Evolutionary conservation across 208 protist genomes (phyloP).

Genomic region (Leishmania gerbilli): DNA sequence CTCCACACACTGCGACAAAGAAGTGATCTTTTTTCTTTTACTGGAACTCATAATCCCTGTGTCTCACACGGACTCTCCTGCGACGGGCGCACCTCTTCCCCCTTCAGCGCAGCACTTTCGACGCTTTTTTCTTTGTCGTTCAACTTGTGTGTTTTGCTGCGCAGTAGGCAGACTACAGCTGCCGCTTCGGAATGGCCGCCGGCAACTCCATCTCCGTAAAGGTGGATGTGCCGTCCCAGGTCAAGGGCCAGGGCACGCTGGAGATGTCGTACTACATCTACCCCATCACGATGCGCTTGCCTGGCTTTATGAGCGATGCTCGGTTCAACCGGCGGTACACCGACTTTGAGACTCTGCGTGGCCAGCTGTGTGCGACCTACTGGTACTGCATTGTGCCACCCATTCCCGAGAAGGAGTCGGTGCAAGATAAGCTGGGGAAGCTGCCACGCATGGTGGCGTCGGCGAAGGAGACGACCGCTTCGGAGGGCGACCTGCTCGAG

Average conservation of each 20-base stretch:
- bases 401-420: slow-evolving; percentile 87
- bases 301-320: slow-evolving; percentile 32
- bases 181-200: slow-evolving; percentile 15
- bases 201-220: slow-evolving; percentile 31
- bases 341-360: slow-evolving; percentile 87
- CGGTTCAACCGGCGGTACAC: slow-evolving; percentile 77
- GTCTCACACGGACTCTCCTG: background rate
- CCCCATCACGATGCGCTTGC: slow-evolving; percentile 55
- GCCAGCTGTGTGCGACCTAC: slow-evolving; percentile 58
- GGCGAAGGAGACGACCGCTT: slow-evolving; percentile 29
- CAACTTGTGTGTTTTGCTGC: background rate
- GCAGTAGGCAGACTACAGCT: background rate
- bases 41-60: background rate
- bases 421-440: slow-evolving; percentile 69
- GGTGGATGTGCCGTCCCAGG: slow-evolving; percentile 40
- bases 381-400: slow-evolving; percentile 88
- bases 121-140: background rate
- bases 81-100: background rate
- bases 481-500: slow-evolving; percentile 47
- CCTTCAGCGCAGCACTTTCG: background rate
- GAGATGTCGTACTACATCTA: slow-evolving; percentile 86
- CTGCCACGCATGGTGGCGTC: slow-evolving; percentile 28
- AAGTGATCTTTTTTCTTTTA: background rate
- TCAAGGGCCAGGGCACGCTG: slow-evolving; percentile 68
- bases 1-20: background rate